A percentile compares a stretch with the other conserved stretches of the same genome.
Conservation (phyloP, 2,329 filamentous ascomycete species). For the Exserohilum turcica region DNA sequence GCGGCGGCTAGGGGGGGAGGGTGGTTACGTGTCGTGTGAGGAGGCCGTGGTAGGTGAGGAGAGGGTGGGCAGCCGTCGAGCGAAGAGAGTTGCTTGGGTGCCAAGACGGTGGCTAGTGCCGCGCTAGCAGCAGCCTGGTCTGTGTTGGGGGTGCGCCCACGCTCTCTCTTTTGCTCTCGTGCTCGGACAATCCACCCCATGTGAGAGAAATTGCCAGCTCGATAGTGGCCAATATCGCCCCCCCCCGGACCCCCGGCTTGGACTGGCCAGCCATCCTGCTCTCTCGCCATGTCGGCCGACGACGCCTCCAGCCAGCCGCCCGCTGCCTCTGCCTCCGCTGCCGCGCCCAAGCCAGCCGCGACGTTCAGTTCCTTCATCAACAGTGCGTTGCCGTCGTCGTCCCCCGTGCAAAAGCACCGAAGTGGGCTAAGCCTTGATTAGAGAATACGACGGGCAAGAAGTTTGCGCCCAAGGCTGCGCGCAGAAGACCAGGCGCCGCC, state of each 20-base stretch:
- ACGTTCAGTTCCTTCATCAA: constrained; percentile 41
- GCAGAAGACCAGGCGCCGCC: constrained; percentile 49
- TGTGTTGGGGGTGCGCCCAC: constrained; percentile 14
- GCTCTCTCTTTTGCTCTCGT: not conserved
- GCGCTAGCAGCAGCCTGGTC: constrained; percentile 13
- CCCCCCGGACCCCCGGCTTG: too few relatives aligned
- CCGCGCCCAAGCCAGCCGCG: constrained; percentile 22
- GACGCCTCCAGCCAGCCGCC: constrained; percentile 21
- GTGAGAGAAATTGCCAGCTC: not conserved
- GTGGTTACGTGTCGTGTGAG: constrained; percentile 34
- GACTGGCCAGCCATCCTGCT: too few relatives aligned
- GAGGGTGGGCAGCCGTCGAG: constrained; percentile 17
- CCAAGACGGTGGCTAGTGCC: constrained; percentile 13
- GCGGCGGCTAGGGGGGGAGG: constrained; percentile 9
- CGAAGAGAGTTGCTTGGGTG: constrained; percentile 26
- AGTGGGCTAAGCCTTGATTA: constrained; percentile 21
- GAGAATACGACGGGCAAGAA: constrained; percentile 54
- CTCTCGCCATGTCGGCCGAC: constrained; percentile 35
- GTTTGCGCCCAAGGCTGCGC: constrained; percentile 55
- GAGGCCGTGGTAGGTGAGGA: constrained; percentile 26
- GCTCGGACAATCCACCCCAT: constrained; percentile 1
- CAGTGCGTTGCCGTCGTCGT: constrained; percentile 27
- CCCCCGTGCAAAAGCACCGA: constrained; percentile 9
- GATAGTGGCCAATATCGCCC: not conserved
- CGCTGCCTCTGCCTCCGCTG: not conserved